Evolutionary conservation across 352 stramenopile genomes (phyloP).

Genomic region (Globisporangium yorkense): DNA sequence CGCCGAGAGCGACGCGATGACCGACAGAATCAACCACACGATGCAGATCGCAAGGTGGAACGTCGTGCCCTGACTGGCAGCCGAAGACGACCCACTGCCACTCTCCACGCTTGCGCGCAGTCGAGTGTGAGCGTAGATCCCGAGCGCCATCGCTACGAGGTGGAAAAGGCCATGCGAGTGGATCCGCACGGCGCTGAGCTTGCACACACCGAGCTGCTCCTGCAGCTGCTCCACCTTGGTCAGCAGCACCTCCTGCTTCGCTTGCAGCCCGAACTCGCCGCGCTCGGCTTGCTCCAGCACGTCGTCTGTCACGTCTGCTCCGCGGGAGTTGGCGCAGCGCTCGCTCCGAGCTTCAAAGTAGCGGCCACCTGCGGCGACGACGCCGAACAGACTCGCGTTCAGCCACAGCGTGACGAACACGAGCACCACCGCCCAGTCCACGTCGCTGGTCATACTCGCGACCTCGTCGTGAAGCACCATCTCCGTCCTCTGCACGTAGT

Average conservation of each 20-base stretch:
- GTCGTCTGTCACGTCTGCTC: slow-evolving; percentile 32
- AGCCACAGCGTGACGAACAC: slow-evolving; percentile 42
- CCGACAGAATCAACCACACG: slow-evolving; percentile 34
- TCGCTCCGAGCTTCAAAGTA: slow-evolving; percentile 35
- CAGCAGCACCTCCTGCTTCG: slow-evolving; percentile 47
- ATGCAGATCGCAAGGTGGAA: slow-evolving; percentile 44
- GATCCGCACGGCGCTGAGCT: slow-evolving; percentile 47
- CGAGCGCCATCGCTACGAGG: slow-evolving; percentile 27
- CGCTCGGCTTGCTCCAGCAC: slow-evolving; percentile 51
- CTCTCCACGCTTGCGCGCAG: slow-evolving; percentile 11
- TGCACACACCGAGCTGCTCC: slow-evolving; percentile 45
- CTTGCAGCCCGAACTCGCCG: slow-evolving; percentile 63
- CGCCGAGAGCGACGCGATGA: slow-evolving; percentile 27
- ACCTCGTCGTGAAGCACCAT: slow-evolving; percentile 19
- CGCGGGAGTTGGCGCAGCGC: slow-evolving; percentile 25
- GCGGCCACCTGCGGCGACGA: slow-evolving; percentile 23
- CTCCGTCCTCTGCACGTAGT: slow-evolving; percentile 42
- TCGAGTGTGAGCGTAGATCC: slow-evolving; percentile 30
- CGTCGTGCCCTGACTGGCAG: slow-evolving; percentile 21
- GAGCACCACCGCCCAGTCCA: slow-evolving; percentile 32
- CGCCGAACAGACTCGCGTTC: slow-evolving; percentile 27
- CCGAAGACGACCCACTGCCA: slow-evolving; percentile 4
- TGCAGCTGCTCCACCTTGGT: slow-evolving; percentile 54
- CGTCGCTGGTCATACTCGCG: slow-evolving; percentile 23
- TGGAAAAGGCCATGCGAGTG: slow-evolving; percentile 39